Conservation (phyloP, 1,284 basidiomycete genomes). For the Rhodofomes roseus region DNA sequence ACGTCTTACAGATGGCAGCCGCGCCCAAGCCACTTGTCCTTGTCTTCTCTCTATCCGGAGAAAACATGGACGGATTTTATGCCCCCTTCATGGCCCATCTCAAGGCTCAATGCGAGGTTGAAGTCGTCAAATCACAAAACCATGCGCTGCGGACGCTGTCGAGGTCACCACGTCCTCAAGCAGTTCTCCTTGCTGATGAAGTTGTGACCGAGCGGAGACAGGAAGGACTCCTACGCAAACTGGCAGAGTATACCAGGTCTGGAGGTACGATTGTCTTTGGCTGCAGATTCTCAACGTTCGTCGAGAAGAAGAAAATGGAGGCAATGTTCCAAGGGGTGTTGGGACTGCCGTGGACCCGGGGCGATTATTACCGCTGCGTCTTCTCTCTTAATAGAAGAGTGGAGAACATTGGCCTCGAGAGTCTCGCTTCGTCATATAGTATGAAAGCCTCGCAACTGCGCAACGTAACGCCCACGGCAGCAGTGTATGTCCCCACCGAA, state of each 20-base stretch:
- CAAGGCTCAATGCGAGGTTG: background rate
- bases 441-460: conserved; percentile 5
- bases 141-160: background rate
- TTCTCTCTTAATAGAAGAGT: conserved; percentile 13
- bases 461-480: background rate
- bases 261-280: conserved; percentile 14
- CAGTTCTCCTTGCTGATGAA: conserved; percentile 1
- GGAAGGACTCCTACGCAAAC: conserved; percentile 5
- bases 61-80: background rate
- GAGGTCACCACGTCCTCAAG: background rate
- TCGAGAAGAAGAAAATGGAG: background rate
- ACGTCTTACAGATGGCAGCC: background rate
- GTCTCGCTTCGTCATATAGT: conserved; percentile 4
- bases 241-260: conserved; percentile 8
- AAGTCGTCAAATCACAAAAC: background rate
- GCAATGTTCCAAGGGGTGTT: conserved; percentile 10
- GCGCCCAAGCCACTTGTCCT: background rate
- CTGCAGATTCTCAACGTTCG: conserved; percentile 9
- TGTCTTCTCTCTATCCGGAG: background rate
- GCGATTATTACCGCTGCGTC: background rate
- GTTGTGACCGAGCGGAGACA: conserved; percentile 1
- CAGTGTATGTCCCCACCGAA: conserved; percentile 6
- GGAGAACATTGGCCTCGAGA: conserved; percentile 5
- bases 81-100: background rate
- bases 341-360: conserved; percentile 10